Evolutionary conservation across 1,284 basidiomycete species (phyloP), one percentile per base, ranked within the genome.

Genomic region (Porogramme epimiltina): DNA sequence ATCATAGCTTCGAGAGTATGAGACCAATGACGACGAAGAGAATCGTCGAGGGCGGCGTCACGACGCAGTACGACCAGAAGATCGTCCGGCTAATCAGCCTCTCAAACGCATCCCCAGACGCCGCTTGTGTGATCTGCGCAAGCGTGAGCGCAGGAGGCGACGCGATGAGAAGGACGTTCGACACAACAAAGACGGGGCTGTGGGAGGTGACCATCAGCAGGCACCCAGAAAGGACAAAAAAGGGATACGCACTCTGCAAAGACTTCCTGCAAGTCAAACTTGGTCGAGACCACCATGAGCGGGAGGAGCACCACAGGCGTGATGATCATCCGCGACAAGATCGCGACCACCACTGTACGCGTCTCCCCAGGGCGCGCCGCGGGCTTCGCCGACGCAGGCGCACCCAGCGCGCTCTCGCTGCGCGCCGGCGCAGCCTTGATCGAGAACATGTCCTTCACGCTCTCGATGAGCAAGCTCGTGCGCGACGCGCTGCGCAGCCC

Each of bases 81-180:
- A 92, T 85, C 0, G 90, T 91, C 23, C 84, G 75, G 54, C 84
- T 88, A 64, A 98, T 92, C 44, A 98, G 79, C 5, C 92, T 78
- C 70, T 98, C 95, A 66, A 98, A 96, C 0, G 91, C 88, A 64
- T 93, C 91, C 10, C 91, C 91, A 1, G 87, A 88, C 2, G 85
- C 90, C 3, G 90, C 90, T 71, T 93, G 90, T 1, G 93, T 94
- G 64, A 96, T 93, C 77, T 95, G 90, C 6, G 89, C 89, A 24
- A 92, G 80, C 2, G 90, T 91, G 57, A 92, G 70, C 1, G 92
- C 92, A 0, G 93, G 90, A 1, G 92, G 92, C 3, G 87, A 89
- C 4, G 88, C 82, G 37, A 93, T 76, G 36, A 93, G 69, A 15
- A 93, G 71, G 28, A 91, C 85, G 58, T 85, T 87, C 26, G 89